Evolutionary conservation across 2,329 filamentous ascomycete species (phyloP), one percentile per base, ranked within the genome.

Genomic region (Chrysoporthe deuterocubensis): DNA sequence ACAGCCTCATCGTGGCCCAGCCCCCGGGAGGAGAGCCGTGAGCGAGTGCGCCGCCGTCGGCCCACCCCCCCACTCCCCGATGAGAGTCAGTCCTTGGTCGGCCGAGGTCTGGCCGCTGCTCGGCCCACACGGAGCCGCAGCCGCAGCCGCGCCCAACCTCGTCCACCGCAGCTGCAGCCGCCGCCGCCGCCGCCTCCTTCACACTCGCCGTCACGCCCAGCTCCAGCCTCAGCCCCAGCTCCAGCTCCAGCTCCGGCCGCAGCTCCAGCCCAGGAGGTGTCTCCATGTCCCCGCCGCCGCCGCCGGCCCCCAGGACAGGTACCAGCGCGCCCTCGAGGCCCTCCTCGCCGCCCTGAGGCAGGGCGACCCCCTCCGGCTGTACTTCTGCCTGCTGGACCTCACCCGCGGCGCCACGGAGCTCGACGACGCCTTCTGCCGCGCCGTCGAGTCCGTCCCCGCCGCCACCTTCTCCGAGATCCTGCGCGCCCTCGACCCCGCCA

Each of bases 401-500:
- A 67, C 66, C 9, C 58, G 26, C 34, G 64, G 52, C 26, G 42
- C 63, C 11, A 48, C 58, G 21, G n/a, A 50, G 9, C 44, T 57
- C 1, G 13, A 16, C 34, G 70, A 71, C 5, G 73, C 78, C 18
- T 72, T 77, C 8, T 50, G 32, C 26, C 69, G 75, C 7, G 74
- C 80, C 57, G 71, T 82, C 6, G 71, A 71, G 16, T 62, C 70
- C 0, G 74, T 93, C 32, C 82, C 89, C 0, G 76, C 81, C 1
- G 80, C 83, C 1, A 84, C 84, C 0, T 89, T 93, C 73, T 87
- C 88, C 1, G 88, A 91, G 70, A 84, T 91, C 11, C 76, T 94
- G 42, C 83, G 84, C 44, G 81, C 83, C 5, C 77, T 94, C 9
- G 88, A 92, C 67, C 90, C 91, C 0, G 73, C 85, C 4, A 73